phyloP scores from a whole-genome alignment of 768 basidiomycete genomes.

The Leccinum rimulosum region DNA sequence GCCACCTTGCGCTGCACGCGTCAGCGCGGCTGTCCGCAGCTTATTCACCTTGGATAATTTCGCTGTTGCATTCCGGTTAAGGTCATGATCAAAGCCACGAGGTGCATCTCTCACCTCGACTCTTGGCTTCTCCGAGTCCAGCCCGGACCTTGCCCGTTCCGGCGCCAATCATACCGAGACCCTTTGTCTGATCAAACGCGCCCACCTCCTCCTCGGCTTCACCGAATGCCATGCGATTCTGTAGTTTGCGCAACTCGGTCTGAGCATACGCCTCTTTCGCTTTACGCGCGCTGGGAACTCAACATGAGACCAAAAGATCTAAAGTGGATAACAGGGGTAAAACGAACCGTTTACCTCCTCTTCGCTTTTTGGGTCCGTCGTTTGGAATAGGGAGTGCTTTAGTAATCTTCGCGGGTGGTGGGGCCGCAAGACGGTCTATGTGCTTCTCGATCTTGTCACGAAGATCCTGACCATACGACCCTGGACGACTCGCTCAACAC shows the following conservation, averaged over 20 bases:
- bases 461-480: constrained; percentile 76
- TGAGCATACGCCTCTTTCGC: constrained; percentile 98
- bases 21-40: constrained; percentile 80
- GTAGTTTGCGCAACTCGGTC: constrained; percentile 94
- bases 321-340: not conserved
- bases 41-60: constrained; percentile 96
- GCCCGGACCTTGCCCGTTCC: constrained; percentile 88
- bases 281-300: constrained; percentile 73
- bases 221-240: constrained; percentile 96
- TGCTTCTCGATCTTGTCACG: constrained; percentile 91
- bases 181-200: constrained; percentile 96
- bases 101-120: constrained; percentile 61
- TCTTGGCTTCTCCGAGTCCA: constrained; percentile 83
- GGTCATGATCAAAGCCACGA: not conserved
- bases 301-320: not conserved
- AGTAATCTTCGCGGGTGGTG: constrained; percentile 88
- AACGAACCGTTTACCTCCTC: constrained; percentile 88
- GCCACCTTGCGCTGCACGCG: constrained; percentile 63
- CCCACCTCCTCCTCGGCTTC: constrained; percentile 95
- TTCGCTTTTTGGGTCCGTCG: constrained; percentile 92
- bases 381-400: constrained; percentile 94
- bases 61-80: constrained; percentile 45
- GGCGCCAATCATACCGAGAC: constrained; percentile 93
- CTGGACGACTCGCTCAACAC: constrained; percentile 33
- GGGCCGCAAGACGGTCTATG: constrained; percentile 87